These are phyloP conservation scores for Clonostachys rosea DNA, from an alignment of 2,329 filamentous ascomycete genomes.

Conservation along the genomic window DNA sequence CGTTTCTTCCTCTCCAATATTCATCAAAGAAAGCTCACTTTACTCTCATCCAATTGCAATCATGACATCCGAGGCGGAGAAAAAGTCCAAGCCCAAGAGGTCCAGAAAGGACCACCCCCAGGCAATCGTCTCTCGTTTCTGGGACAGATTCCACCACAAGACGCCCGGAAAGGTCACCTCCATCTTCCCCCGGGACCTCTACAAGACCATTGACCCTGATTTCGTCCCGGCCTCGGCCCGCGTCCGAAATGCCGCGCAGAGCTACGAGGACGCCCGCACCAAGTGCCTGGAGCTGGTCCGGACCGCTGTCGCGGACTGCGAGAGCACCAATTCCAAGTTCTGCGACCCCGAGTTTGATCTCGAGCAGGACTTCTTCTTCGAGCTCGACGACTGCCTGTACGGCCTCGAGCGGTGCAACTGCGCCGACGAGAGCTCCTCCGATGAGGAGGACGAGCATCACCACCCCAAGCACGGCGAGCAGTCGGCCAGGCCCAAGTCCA, in stretches of 20 bases:
- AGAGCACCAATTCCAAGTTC: conserved; percentile 38
- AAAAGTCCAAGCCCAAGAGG: not conserved
- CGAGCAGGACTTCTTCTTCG: conserved; percentile 28
- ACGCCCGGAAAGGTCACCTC: conserved; percentile 36
- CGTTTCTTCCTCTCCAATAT: no score
- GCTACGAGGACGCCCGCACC: conserved; percentile 32
- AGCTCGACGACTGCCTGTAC: conserved; percentile 22
- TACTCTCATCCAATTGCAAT: no score
- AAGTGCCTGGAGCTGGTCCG: conserved; percentile 32
- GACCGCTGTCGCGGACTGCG: conserved; percentile 32
- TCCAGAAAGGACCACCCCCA: conserved; percentile 19
- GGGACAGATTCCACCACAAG: conserved; percentile 32
- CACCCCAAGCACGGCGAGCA: no score
- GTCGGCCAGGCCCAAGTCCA: not conserved
- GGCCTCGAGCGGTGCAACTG: conserved; percentile 5
- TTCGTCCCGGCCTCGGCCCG: conserved; percentile 11
- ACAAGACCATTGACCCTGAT: conserved; percentile 18
- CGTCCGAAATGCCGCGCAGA: conserved; percentile 29
- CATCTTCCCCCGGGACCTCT: conserved; percentile 36
- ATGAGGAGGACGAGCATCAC: not conserved
- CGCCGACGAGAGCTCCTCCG: conserved; percentile 1
- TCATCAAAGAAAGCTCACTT: no score
- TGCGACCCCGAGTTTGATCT: conserved; percentile 39
- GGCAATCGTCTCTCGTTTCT: conserved; percentile 32
- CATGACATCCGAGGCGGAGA: no score